Conservation (phyloP, 805 yeast genomes). For the Myxozyma neotropica region DNA sequence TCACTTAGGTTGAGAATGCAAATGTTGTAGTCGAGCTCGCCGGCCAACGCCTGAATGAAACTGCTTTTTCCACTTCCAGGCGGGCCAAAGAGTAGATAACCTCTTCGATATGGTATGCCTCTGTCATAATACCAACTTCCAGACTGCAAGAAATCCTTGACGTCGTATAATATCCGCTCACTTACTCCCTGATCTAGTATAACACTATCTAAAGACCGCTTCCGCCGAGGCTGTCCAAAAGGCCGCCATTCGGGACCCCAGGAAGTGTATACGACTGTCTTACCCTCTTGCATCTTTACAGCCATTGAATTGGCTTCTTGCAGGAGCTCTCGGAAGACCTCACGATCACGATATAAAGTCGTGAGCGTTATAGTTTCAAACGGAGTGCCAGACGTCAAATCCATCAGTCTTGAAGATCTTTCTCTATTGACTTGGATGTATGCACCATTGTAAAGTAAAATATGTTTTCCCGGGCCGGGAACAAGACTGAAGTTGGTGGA, state of each 20-base stretch:
- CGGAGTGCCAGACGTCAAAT: conserved; percentile 88
- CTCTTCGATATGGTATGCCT: conserved; percentile 97
- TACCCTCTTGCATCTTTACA: conserved; percentile 80
- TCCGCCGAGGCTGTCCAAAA: conserved; percentile 91
- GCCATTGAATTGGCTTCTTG: conserved; percentile 86
- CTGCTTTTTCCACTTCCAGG: conserved; percentile 98
- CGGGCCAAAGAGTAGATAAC: conserved; percentile 91
- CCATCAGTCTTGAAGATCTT: conserved; percentile 84
- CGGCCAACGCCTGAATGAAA: conserved; percentile 94
- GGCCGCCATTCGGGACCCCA: conserved; percentile 99
- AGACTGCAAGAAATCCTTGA: conserved; percentile 72
- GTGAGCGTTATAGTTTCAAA: conserved; percentile 95
- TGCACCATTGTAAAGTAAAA: conserved; percentile 82
- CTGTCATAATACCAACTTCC: conserved; percentile 93
- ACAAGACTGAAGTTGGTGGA: conserved; percentile 85
- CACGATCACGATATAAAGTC: conserved; percentile 80
- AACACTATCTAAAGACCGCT: conserved; percentile 81
- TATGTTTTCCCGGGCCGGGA: conserved; percentile 96
- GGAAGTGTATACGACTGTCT: conserved; percentile 88
- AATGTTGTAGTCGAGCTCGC: conserved; percentile 92
- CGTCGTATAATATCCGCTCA: conserved; percentile 67
- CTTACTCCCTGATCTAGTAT: conserved; percentile 77
- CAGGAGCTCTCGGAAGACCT: conserved; percentile 67
- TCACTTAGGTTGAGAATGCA: conserved; percentile 91
- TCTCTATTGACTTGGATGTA: conserved; percentile 88